Conservation (phyloP, 2,329 filamentous ascomycete species). For the Claviceps spartinae region DNA sequence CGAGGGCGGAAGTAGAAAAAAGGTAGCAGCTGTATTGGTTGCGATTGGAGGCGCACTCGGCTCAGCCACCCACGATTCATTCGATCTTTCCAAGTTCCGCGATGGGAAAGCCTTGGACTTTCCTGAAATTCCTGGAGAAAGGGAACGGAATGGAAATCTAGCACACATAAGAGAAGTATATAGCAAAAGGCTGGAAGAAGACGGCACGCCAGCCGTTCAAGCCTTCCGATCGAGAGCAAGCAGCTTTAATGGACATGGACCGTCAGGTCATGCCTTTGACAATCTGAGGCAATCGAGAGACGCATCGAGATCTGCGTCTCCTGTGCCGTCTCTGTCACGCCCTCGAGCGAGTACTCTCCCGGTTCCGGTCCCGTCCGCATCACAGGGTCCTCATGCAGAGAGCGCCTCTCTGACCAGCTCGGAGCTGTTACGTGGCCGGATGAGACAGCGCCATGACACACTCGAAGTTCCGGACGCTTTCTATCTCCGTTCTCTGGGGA, state of each 20-base stretch:
- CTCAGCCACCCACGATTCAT: conserved; percentile 31
- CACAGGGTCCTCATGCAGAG: neutral
- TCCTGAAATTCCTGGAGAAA: conserved; percentile 42
- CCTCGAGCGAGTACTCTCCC: conserved; percentile 6
- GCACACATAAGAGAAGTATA: conserved; percentile 26
- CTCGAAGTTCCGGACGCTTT: conserved; percentile 7
- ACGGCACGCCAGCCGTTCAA: conserved; percentile 17
- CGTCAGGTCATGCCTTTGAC: conserved; percentile 3
- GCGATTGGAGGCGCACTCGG: conserved; percentile 31
- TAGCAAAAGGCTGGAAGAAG: conserved; percentile 19
- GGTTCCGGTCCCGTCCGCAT: neutral
- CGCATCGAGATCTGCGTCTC: conserved; percentile 3
- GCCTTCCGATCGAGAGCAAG: conserved; percentile 19
- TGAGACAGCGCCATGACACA: conserved; percentile 6
- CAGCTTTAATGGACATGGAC: conserved; percentile 19
- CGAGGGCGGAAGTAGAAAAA: conserved; percentile 21
- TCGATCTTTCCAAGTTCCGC: conserved; percentile 35
- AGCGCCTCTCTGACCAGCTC: neutral
- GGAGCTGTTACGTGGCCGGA: conserved; percentile 2
- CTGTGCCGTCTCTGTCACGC: neutral
- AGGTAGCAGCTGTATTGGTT: conserved; percentile 29
- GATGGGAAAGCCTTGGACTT: conserved; percentile 33
- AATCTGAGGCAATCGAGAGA: conserved; percentile 1
- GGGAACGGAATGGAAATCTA: conserved; percentile 14
- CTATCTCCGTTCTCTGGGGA: neutral